Percentiles rank a stretch among this genome's conserved stretches.
Conservation (phyloP, 2,329 filamentous ascomycete genomes). For the Elsinoe batatas region DNA sequence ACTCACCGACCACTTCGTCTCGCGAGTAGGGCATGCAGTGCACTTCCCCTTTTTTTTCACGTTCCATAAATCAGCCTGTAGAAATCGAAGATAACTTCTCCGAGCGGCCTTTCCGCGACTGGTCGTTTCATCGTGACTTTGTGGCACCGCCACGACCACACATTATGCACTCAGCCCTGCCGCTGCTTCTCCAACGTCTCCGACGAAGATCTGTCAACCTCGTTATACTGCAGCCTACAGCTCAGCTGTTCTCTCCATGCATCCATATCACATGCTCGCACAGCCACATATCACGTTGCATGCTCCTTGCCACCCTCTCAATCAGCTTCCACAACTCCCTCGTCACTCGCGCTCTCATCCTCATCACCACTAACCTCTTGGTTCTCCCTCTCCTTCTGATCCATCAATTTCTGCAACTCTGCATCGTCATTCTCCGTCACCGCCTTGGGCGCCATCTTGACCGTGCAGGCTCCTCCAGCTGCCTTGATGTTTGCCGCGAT, state of each 20-base stretch:
- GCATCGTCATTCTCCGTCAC: slow-evolving; percentile 98
- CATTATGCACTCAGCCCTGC: neutral
- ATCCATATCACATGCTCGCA: neutral
- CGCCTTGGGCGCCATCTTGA: slow-evolving; percentile 99
- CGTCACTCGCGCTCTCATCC: slow-evolving; percentile 89
- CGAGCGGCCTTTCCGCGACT: slow-evolving; percentile 1
- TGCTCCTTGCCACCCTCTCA: neutral
- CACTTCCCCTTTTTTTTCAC: neutral
- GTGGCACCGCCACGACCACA: slow-evolving; percentile 5
- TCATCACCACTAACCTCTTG: slow-evolving; percentile 96
- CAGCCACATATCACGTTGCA: neutral
- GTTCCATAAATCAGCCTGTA: neutral
- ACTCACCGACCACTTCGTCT: too few relatives aligned
- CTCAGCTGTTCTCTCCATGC: neutral
- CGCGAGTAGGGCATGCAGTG: neutral
- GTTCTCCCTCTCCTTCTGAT: slow-evolving; percentile 97
- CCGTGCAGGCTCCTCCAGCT: slow-evolving; percentile 67
- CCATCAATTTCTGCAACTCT: slow-evolving; percentile 94
- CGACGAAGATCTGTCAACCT: neutral
- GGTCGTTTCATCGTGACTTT: slow-evolving; percentile 2
- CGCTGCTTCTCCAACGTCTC: neutral
- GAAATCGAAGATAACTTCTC: neutral
- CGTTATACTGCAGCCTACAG: neutral
- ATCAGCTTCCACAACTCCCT: slow-evolving; percentile 55
- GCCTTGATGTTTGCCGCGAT: slow-evolving; percentile 71